A percentile compares a stretch with the other conserved stretches of the same genome.
These are phyloP conservation scores for Ramaria rubella DNA, from an alignment of 768 basidiomycete genomes.

Conservation along the genomic window DNA sequence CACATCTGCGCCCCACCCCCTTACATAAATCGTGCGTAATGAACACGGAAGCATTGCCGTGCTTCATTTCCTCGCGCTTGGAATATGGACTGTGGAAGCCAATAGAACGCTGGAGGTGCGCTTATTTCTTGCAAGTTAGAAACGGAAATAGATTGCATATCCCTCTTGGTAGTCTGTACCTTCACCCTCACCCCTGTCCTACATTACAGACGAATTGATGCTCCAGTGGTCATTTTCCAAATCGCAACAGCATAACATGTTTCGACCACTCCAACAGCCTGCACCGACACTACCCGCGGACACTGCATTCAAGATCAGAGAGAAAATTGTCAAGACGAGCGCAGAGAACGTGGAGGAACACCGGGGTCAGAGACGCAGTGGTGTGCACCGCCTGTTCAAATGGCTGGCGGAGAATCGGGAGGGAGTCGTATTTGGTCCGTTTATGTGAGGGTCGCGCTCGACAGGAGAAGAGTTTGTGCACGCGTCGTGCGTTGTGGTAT, in stretches of 20 bases:
- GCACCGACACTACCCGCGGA: slow-evolving; percentile 76
- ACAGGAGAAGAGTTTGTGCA: slow-evolving; percentile 44
- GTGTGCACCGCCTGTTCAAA: slow-evolving; percentile 79
- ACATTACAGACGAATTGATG: slow-evolving; percentile 49
- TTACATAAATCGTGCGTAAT: too few relatives aligned
- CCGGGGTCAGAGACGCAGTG: slow-evolving; percentile 70
- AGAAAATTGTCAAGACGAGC: slow-evolving; percentile 71
- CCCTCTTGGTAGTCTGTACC: slow-evolving; percentile 48
- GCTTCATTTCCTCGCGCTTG: too few relatives aligned
- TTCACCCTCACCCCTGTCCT: slow-evolving; percentile 58
- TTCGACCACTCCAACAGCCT: slow-evolving; percentile 87
- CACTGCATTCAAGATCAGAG: slow-evolving; percentile 57
- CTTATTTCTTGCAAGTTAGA: slow-evolving; percentile 17
- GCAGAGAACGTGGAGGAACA: slow-evolving; percentile 66
- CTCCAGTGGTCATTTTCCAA: slow-evolving; percentile 40
- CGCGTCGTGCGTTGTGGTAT: slow-evolving; percentile 88
- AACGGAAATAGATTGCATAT: slow-evolving; percentile 41
- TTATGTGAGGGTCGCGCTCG: background rate
- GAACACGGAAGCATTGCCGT: too few relatives aligned
- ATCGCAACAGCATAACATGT: slow-evolving; percentile 73
- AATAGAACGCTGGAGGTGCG: slow-evolving; percentile 53
- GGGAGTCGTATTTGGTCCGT: background rate
- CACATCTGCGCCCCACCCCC: too few relatives aligned
- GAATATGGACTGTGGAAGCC: slow-evolving; percentile 59
- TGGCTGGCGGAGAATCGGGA: slow-evolving; percentile 94